Evolutionary conservation across 768 basidiomycete species (phyloP), one percentile per base, ranked within the genome.

Genomic region (Panaeolus cyanescens): DNA sequence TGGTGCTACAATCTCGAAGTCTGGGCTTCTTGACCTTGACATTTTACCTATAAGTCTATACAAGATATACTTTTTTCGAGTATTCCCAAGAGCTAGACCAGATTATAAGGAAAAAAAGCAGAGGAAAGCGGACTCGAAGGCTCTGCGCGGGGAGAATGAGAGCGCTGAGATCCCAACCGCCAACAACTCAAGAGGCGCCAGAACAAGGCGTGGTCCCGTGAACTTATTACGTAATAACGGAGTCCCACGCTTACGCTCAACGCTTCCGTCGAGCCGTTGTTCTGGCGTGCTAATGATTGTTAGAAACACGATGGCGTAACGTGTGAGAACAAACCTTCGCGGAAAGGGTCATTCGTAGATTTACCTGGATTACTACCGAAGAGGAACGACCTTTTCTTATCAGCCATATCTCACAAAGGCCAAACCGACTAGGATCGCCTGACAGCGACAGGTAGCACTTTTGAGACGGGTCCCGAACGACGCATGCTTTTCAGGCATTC

Each of bases 11-110:
- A 74, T 75, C 64, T 74, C 75, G 55, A 74, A 64, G 67, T 70
- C 73, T 55, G 74, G 71, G 67, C 76, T 77, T 63, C 72, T 67
- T 50, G 70, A 71, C 68, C 69, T 75, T 37, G 77, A 75, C 74
- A 75, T 75, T 19, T 58, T 58, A 64, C 42, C 40, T 53, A 50
- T 12, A 12, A 50, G 25, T 10, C 1, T 22, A 50, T 20, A 5
- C 30, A n/a, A 55, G 60, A 34, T 56, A 60, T 62, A 19, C 42
- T 22, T 50, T 9, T 10, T 28, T 50, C 2, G 45, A 50, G 10
- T 22, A 15, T 28, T 28, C 30, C 1, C 15, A 12, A 50, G n/a
- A 5, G 45, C 25, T 5, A 4, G 25, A 8, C 45, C 4, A 28
- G 8, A 7, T 28, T 15, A 50, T 8, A 50, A 50, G 30, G 3